Evolutionary conservation across 2,329 filamentous ascomycete species (phyloP).

Genomic region (Aspergillus intermedius): DNA sequence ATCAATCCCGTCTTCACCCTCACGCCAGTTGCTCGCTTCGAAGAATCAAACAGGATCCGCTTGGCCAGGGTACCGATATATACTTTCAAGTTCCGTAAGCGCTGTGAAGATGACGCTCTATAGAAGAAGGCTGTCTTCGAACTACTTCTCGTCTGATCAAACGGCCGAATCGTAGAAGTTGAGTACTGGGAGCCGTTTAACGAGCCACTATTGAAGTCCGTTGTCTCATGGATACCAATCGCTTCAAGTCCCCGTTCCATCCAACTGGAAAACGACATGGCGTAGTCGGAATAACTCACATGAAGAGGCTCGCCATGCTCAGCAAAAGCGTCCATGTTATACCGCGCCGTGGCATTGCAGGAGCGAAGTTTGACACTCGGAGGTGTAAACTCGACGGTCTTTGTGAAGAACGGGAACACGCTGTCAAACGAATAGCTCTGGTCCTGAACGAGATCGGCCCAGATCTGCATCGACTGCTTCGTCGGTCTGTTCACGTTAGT

Average conservation of each 20-base stretch:
- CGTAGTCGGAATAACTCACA: constrained; percentile 38
- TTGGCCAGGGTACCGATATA: constrained; percentile 41
- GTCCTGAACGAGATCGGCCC: constrained; percentile 29
- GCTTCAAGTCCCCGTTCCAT: constrained; percentile 31
- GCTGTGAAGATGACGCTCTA: neutral
- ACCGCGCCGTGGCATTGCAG: constrained; percentile 17
- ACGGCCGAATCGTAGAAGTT: constrained; percentile 44
- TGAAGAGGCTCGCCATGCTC: constrained; percentile 31
- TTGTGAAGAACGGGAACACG: constrained; percentile 23
- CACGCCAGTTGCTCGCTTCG: constrained; percentile 41
- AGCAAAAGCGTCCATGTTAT: constrained; percentile 24
- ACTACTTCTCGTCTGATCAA: constrained; percentile 44
- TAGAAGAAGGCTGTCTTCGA: constrained; percentile 38
- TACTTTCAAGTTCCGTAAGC: constrained; percentile 31
- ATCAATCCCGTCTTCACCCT: constrained; percentile 33
- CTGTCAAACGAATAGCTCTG: constrained; percentile 27
- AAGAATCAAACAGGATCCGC: constrained; percentile 46
- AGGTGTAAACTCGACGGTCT: constrained; percentile 22
- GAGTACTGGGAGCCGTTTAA: constrained; percentile 37
- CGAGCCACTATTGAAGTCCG: constrained; percentile 40
- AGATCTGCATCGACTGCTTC: constrained; percentile 21
- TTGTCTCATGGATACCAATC: constrained; percentile 33
- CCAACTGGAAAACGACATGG: constrained; percentile 34
- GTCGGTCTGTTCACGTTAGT: constrained; percentile 15
- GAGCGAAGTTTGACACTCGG: constrained; percentile 13